These are phyloP conservation scores for Beauveria bassiana DNA, from an alignment of 2,329 filamentous ascomycete genomes.

Conservation along the genomic window DNA sequence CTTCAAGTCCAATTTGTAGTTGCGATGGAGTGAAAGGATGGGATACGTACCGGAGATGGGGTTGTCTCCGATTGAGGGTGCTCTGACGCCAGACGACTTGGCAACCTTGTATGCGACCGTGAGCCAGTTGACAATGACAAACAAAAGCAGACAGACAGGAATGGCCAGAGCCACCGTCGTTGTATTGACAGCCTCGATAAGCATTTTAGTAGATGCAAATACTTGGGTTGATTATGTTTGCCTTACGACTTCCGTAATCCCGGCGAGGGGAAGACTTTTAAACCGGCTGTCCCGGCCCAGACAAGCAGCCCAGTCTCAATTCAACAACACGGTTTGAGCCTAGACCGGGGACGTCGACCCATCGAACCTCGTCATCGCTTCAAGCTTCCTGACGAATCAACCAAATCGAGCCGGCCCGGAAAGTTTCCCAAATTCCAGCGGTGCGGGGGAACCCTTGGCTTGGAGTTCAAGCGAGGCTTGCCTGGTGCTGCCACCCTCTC, in stretches of 20 bases:
- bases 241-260: not conserved
- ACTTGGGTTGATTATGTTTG: not conserved
- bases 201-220: not conserved
- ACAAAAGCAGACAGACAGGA: not conserved
- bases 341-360: not conserved
- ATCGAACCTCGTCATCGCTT: not conserved
- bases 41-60: not conserved
- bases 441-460: not conserved
- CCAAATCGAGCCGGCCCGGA: not conserved
- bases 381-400: not conserved
- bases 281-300: not conserved
- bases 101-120: not conserved
- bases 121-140: not conserved
- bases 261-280: not conserved
- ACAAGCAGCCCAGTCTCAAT: not conserved
- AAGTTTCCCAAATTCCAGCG: not conserved
- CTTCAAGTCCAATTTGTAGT: not conserved
- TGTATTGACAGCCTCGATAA: not conserved
- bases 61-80: not conserved
- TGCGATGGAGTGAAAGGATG: not conserved
- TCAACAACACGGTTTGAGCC: not conserved
- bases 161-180: constrained; percentile 5
- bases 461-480: not conserved
- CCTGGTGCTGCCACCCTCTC: not conserved
- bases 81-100: constrained; percentile 2